Evolutionary conservation across 2,329 filamentous ascomycete species (phyloP), one percentile per base, ranked within the genome.

Genomic region (Sclerotinia glacialis): DNA sequence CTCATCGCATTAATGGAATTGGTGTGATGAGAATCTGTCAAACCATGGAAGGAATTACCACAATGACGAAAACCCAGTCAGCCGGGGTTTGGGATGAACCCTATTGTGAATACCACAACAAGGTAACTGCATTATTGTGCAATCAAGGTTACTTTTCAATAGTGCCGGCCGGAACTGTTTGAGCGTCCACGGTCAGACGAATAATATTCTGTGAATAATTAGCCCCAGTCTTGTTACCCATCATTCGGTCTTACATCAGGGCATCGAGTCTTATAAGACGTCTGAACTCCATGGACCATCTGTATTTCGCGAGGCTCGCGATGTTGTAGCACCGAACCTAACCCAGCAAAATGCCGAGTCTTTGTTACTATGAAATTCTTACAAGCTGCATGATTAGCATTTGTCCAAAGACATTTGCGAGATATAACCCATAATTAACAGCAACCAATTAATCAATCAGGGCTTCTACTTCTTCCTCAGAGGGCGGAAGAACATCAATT

Each of bases 111-210:
- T 1, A 85, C 82, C 0, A 83, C 83, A 42, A 87, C 72, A 69
- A 87, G 87, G 73, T 85, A 87, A 0, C 83, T 83, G n/a, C 84
- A 70, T 31, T 80, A 84, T 21, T 81, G 79, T 3, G 87, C 77
- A 67, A 81, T 82, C 16, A 87, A 80, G 28, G 85, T 85, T 21
- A 86, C 84, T 88, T 88, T 76, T 87, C 85, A 1, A 82, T 82
- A 0, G 84, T 86, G 14, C 85, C 85, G 1, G 81, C 80, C 59
- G 84, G 85, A 56, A 87, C 83, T 0, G 82, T 81, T 69, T 85
- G 81, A 4, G 86, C 83, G 72, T 88, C 85, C 53, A 79, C 80
- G 70, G 82, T 84, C 37, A 88, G 79, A 23, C 84, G 79, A 49
- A 67, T 82, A 3, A 82, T 80, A 18, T 86, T 82, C 72, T 85